These are phyloP conservation scores for Hericium rajendrae DNA, from an alignment of 768 basidiomycete species.

Conservation along the genomic window DNA sequence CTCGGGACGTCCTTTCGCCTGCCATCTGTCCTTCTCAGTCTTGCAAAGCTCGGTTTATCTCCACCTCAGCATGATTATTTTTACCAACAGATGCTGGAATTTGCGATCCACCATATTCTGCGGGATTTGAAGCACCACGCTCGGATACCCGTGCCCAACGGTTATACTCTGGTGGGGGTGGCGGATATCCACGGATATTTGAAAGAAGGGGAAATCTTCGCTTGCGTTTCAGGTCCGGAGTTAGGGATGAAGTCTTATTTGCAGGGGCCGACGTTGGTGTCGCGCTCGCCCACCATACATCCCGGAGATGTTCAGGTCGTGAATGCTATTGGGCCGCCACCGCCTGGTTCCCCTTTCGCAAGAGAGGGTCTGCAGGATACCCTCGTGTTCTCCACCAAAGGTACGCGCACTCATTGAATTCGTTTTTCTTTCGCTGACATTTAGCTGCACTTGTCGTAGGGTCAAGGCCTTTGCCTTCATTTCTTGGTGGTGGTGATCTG, in stretches of 20 bases:
- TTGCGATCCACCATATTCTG: conserved; percentile 52
- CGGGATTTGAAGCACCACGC: conserved; percentile 54
- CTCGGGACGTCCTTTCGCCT: conserved; percentile 49
- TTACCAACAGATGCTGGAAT: conserved; percentile 42
- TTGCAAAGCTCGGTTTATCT: conserved; percentile 38
- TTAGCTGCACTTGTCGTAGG: conserved; percentile 26
- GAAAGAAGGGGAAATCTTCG: conserved; percentile 48
- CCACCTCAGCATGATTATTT: conserved; percentile 33
- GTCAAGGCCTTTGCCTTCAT: conserved; percentile 48
- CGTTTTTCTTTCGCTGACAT: not conserved
- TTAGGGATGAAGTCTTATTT: conserved; percentile 32
- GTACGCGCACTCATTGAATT: conserved; percentile 20
- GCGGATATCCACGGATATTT: conserved; percentile 54
- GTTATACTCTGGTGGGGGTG: conserved; percentile 63
- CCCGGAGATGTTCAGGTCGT: conserved; percentile 61
- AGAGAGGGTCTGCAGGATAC: conserved; percentile 47
- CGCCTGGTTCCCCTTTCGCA: conserved; percentile 40
- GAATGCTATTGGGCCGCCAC: conserved; percentile 50
- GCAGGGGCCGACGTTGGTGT: conserved; percentile 45
- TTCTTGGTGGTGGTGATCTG: conserved; percentile 59
- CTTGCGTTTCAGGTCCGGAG: conserved; percentile 38
- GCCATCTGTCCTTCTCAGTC: conserved; percentile 37
- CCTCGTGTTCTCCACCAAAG: conserved; percentile 53
- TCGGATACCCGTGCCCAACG: conserved; percentile 54
- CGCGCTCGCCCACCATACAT: conserved; percentile 59